Evolutionary conservation across 139 green algal species (phyloP).

Genomic region (Pycnococcus provasolii): DNA sequence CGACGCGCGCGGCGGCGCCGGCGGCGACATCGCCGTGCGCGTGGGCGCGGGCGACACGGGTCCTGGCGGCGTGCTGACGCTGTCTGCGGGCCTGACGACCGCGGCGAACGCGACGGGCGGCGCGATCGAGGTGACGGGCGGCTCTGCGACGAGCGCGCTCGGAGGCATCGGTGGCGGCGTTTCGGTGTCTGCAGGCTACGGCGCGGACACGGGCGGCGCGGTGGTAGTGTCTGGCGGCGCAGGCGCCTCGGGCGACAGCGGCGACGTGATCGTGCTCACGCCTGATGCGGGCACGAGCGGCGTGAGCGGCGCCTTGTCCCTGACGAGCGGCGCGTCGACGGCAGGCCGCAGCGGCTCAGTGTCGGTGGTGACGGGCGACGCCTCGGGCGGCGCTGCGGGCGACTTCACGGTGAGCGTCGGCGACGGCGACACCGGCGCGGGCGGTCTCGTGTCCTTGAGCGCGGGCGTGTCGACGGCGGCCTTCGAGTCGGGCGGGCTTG

Average conservation of each 20-base stretch:
- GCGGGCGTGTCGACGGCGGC: too few relatives aligned
- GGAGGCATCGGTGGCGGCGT: too few relatives aligned
- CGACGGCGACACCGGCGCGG: background rate
- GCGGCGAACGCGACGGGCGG: background rate
- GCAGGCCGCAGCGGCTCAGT: background rate
- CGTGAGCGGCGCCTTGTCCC: constrained; percentile 6
- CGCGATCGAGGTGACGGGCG: too few relatives aligned
- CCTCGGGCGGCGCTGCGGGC: background rate
- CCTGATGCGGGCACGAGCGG: constrained; percentile 2
- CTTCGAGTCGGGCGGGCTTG: background rate
- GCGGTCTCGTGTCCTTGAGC: background rate
- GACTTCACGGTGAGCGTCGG: background rate
- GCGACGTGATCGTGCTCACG: background rate
- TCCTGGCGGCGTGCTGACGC: background rate
- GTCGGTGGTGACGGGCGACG: constrained; percentile 2
- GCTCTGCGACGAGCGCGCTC: too few relatives aligned
- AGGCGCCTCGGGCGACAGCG: background rate
- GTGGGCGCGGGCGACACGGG: background rate
- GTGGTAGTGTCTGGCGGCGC: background rate
- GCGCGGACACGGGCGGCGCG: background rate
- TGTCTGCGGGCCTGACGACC: background rate
- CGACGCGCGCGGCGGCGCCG: background rate
- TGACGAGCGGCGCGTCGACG: constrained; percentile 1
- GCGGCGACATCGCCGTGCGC: background rate
- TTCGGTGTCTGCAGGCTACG: too few relatives aligned